A percentile compares a stretch with the other conserved stretches of the same genome.
These are phyloP conservation scores for Trichosanthes truncata DNA, from an alignment of 306 rosid genomes.

Conservation along the genomic window DNA sequence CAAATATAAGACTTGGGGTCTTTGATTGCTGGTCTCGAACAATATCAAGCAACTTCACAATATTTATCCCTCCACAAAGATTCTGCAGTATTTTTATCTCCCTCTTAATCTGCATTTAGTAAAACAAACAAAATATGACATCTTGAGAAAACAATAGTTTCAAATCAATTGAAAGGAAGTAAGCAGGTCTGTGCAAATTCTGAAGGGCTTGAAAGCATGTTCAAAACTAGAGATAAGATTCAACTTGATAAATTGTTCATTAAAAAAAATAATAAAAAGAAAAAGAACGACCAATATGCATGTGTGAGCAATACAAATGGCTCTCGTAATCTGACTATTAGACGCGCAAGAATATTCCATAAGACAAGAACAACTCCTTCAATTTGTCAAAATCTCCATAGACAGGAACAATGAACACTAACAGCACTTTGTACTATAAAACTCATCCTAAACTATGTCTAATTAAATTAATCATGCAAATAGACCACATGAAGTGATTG, in stretches of 20 bases:
- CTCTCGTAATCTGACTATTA: not conserved
- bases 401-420: not conserved
- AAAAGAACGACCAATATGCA: not conserved
- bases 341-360: not conserved
- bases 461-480: not conserved
- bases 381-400: not conserved
- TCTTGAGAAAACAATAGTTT: not conserved
- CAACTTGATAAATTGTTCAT: not conserved
- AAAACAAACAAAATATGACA: not conserved
- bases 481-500: not conserved
- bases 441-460: not conserved
- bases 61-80: slow-evolving; percentile 36
- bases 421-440: not conserved
- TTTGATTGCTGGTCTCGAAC: slow-evolving; percentile 35
- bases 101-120: slow-evolving; percentile 27
- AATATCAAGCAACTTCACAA: slow-evolving; percentile 34
- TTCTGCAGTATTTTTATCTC: slow-evolving; percentile 42
- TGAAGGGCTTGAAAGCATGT: not conserved
- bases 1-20: slow-evolving; percentile 37
- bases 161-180: not conserved
- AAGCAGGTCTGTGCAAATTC: not conserved
- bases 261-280: not conserved
- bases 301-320: not conserved
- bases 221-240: not conserved
- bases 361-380: not conserved